Evolutionary conservation across 192 early-diverging fungal genomes (phyloP).

Genomic region (Radiomyces spectabilis): DNA sequence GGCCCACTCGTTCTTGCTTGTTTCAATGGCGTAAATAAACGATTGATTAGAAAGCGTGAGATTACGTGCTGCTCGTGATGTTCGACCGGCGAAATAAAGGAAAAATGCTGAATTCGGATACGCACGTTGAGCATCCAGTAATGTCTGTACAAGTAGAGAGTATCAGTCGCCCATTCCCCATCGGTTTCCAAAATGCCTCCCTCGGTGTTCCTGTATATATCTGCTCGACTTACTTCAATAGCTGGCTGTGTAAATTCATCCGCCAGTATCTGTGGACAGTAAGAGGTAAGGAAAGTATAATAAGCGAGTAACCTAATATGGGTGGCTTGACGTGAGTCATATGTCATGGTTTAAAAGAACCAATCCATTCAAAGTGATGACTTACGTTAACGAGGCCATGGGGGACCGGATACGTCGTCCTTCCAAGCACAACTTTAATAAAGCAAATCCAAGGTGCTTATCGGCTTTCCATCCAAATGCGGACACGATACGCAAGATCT

Average conservation of each 20-base stretch:
- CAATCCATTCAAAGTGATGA: not conserved
- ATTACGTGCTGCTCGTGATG: conserved; percentile 20
- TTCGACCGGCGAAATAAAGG: conserved; percentile 25
- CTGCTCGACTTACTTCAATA: conserved; percentile 12
- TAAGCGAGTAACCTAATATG: conserved; percentile 13
- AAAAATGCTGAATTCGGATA: conserved; percentile 24
- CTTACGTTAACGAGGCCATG: conserved; percentile 44
- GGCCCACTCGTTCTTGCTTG: conserved; percentile 26
- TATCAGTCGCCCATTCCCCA: not conserved
- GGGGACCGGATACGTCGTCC: conserved; percentile 43
- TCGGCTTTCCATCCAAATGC: conserved; percentile 48
- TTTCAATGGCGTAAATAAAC: conserved; percentile 24
- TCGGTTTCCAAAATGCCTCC: no score
- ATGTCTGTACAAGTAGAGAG: conserved; percentile 6
- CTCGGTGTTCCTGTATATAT: not conserved
- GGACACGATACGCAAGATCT: conserved; percentile 29
- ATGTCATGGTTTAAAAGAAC: not conserved
- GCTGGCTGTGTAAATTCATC: conserved; percentile 22
- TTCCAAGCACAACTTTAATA: conserved; percentile 38
- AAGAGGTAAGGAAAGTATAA: conserved; percentile 10
- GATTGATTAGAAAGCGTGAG: conserved; percentile 20
- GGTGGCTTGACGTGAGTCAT: not conserved
- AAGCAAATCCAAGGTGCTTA: conserved; percentile 44
- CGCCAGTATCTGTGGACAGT: conserved; percentile 21
- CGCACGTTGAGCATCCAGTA: conserved; percentile 21